Evolutionary conservation across 1,284 basidiomycete species (phyloP).

Genomic region (Cryptococcus sp.): DNA sequence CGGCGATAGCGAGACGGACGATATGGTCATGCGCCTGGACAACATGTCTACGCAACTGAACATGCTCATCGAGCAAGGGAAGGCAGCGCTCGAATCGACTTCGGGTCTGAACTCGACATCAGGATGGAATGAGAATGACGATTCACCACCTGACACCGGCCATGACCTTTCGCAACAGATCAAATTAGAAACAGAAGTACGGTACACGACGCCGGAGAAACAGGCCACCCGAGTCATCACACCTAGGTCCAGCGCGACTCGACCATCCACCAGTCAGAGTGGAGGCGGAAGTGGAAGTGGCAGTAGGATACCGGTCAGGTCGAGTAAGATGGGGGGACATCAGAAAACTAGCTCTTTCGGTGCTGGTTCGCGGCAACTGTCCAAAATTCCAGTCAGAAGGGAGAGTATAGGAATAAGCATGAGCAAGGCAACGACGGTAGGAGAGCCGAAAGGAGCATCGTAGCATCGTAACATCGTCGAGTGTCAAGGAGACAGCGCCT

Average conservation of each 20-base stretch:
- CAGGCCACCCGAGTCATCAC: too few relatives aligned
- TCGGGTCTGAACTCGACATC: neutral
- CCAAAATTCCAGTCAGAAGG: slow-evolving; percentile 6
- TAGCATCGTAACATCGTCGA: too few relatives aligned
- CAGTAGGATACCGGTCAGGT: neutral
- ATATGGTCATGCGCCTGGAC: slow-evolving; percentile 14
- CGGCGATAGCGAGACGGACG: slow-evolving; percentile 8
- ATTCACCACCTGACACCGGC: too few relatives aligned
- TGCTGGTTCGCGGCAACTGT: neutral
- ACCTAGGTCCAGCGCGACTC: too few relatives aligned
- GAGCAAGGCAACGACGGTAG: neutral
- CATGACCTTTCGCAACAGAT: too few relatives aligned
- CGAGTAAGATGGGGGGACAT: too few relatives aligned
- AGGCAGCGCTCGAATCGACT: slow-evolving; percentile 11
- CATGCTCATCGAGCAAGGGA: slow-evolving; percentile 14
- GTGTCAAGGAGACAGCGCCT: too few relatives aligned
- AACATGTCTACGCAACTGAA: slow-evolving; percentile 12
- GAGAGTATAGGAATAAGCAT: slow-evolving; percentile 4
- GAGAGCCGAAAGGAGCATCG: neutral
- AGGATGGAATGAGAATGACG: neutral
- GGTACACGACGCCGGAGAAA: too few relatives aligned
- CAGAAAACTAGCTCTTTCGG: too few relatives aligned
- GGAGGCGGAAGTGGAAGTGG: slow-evolving; percentile 2
- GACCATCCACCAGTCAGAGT: neutral
- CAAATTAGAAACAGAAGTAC: too few relatives aligned